These are phyloP conservation scores for Clavariopsis aquatica DNA, from an alignment of 495 filamentous ascomycete species.

Conservation along the genomic window DNA sequence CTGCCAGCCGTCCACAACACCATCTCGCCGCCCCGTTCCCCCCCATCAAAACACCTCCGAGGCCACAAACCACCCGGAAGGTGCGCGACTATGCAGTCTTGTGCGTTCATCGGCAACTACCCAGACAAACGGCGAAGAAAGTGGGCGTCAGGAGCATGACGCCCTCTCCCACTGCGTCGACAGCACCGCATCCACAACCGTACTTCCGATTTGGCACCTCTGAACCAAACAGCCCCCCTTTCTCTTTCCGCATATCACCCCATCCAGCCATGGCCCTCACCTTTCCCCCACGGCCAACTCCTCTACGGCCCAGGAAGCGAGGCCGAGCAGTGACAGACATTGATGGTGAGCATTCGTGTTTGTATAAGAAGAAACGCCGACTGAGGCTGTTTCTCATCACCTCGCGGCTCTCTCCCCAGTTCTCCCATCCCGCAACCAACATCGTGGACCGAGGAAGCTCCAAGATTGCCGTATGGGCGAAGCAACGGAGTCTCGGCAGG, in stretches of 20 bases:
- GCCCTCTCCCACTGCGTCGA: neutral
- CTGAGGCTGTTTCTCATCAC: conserved; percentile 65
- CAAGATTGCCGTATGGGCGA: conserved; percentile 60
- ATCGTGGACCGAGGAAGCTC: conserved; percentile 60
- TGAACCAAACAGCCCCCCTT: neutral
- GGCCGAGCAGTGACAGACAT: conserved; percentile 60
- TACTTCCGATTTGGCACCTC: neutral
- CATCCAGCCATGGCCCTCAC: conserved; percentile 19
- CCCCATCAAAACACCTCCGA: neutral
- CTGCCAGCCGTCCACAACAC: conserved; percentile 6
- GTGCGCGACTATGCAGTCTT: conserved; percentile 22
- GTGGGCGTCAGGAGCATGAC: conserved; percentile 25
- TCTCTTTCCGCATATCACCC: conserved; percentile 25
- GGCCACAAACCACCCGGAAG: neutral
- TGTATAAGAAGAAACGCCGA: conserved; percentile 66
- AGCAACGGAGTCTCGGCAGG: conserved; percentile 44
- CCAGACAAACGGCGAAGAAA: conserved; percentile 30
- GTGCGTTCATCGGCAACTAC: neutral
- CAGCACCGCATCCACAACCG: neutral
- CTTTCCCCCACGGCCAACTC: conserved; percentile 28
- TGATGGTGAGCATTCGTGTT: conserved; percentile 54
- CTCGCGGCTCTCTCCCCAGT: conserved; percentile 67
- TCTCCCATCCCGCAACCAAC: conserved; percentile 66
- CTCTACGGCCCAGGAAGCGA: conserved; percentile 51
- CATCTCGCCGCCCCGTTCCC: no score